These are phyloP conservation scores for Vitis rotundifolia DNA, from an alignment of 164 flowering plant genomes.

Conservation along the genomic window DNA sequence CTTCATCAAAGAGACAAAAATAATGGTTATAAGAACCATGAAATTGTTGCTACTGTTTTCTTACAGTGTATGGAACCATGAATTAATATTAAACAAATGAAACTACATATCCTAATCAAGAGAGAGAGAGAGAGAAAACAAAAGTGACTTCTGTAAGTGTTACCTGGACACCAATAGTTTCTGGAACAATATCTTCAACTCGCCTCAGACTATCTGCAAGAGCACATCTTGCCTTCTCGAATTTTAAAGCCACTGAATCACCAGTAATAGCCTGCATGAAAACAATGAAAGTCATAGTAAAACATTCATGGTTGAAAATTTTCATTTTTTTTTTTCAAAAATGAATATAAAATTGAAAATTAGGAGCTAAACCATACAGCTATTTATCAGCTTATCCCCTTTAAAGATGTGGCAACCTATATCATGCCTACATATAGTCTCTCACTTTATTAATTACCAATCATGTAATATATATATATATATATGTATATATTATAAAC, in stretches of 20 bases:
- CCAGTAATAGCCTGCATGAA: slow-evolving; percentile 84
- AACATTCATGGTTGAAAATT: background rate
- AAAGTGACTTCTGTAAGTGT: background rate
- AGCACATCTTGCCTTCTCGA: slow-evolving; percentile 79
- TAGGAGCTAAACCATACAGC: too few relatives aligned
- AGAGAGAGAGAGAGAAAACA: background rate
- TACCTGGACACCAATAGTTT: slow-evolving; percentile 87
- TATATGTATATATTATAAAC: too few relatives aligned
- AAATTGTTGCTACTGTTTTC: too few relatives aligned
- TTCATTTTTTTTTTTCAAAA: too few relatives aligned
- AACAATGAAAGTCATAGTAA: slow-evolving; percentile 1
- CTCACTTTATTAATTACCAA: too few relatives aligned
- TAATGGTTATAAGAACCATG: background rate
- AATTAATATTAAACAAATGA: too few relatives aligned
- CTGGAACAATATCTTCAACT: slow-evolving; percentile 90
- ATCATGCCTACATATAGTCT: too few relatives aligned
- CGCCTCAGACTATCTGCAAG: slow-evolving; percentile 79
- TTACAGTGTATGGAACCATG: too few relatives aligned
- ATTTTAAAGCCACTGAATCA: slow-evolving; percentile 80
- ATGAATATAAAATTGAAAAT: too few relatives aligned
- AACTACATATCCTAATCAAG: background rate
- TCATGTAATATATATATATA: too few relatives aligned
- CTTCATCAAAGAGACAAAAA: background rate
- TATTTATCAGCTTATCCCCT: too few relatives aligned
- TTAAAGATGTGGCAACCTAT: too few relatives aligned